A percentile compares a stretch with the other conserved stretches of the same genome.
Evolutionary conservation across 2,329 filamentous ascomycete species (phyloP).

Genomic region (Aspergillus thermomutatus): DNA sequence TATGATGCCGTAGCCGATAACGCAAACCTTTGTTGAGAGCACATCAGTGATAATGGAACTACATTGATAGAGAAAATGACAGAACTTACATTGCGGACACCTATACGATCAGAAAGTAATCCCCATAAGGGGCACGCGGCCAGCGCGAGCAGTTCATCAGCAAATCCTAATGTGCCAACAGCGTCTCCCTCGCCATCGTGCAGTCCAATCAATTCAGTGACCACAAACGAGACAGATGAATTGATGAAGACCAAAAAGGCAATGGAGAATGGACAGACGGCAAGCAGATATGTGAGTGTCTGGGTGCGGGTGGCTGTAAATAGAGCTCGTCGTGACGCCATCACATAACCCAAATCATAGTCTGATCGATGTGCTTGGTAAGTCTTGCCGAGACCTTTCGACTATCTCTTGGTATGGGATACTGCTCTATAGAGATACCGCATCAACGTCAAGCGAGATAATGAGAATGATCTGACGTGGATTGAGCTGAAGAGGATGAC

Average conservation of each 20-base stretch:
- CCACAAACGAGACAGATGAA: conserved; percentile 61
- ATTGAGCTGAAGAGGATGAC: not conserved
- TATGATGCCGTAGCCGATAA: conserved; percentile 78
- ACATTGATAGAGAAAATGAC: conserved; percentile 1
- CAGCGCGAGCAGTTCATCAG: conserved; percentile 48
- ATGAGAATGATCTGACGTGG: not conserved
- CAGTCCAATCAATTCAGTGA: conserved; percentile 60
- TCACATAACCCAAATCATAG: conserved; percentile 10
- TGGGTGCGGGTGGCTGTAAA: conserved; percentile 59
- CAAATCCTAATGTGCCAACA: conserved; percentile 53
- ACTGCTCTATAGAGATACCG: not conserved
- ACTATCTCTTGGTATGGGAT: not conserved
- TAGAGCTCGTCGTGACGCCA: conserved; percentile 31
- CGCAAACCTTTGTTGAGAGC: conserved; percentile 44
- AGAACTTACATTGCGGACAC: conserved; percentile 44
- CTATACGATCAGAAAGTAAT: conserved; percentile 48
- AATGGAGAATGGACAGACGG: conserved; percentile 63
- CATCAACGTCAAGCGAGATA: not conserved
- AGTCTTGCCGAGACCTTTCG: not conserved
- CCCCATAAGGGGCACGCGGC: conserved; percentile 50
- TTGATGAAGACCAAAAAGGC: conserved; percentile 65
- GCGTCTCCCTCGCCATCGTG: conserved; percentile 56
- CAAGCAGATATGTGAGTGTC: conserved; percentile 58
- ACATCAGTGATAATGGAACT: not conserved
- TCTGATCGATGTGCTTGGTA: not conserved